These are phyloP conservation scores for Yarrowia sp. DNA, from an alignment of 805 yeast species.

Conservation along the genomic window DNA sequence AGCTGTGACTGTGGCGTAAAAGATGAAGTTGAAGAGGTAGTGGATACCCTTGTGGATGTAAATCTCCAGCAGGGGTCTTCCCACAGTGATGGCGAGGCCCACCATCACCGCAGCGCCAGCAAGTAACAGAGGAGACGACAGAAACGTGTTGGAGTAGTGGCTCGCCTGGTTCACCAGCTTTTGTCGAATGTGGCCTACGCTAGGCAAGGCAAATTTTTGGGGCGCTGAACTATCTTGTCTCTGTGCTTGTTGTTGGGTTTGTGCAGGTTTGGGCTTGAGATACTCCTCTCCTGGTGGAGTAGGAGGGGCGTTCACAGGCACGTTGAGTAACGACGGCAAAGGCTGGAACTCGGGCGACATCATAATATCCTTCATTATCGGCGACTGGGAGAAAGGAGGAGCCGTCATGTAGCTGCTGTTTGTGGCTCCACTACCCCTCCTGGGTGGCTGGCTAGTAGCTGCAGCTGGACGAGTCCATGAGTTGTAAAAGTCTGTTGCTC, in stretches of 20 bases:
- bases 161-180: background rate
- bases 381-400: background rate
- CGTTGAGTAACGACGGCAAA: conserved; percentile 4
- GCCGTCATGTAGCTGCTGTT: background rate
- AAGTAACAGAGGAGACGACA: conserved; percentile 16
- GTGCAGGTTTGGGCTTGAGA: background rate
- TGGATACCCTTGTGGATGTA: conserved; percentile 34
- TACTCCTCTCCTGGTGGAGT: conserved; percentile 13
- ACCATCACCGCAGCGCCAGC: conserved; percentile 10
- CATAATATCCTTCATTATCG: conserved; percentile 5
- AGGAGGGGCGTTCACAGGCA: conserved; percentile 31
- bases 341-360: conserved; percentile 16
- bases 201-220: no score
- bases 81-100: conserved; percentile 9
- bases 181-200: background rate
- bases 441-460: conserved; percentile 12
- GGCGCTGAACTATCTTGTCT: background rate
- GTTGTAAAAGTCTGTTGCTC: conserved; percentile 20
- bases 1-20: conserved; percentile 17
- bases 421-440: conserved; percentile 15
- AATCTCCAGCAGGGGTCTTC: conserved; percentile 13
- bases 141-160: conserved; percentile 11
- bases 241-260: background rate
- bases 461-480: conserved; percentile 8
- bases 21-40: conserved; percentile 25